phyloP scores from a whole-genome alignment of 2,329 filamentous ascomycete species.

The Ilyonectria robusta region DNA sequence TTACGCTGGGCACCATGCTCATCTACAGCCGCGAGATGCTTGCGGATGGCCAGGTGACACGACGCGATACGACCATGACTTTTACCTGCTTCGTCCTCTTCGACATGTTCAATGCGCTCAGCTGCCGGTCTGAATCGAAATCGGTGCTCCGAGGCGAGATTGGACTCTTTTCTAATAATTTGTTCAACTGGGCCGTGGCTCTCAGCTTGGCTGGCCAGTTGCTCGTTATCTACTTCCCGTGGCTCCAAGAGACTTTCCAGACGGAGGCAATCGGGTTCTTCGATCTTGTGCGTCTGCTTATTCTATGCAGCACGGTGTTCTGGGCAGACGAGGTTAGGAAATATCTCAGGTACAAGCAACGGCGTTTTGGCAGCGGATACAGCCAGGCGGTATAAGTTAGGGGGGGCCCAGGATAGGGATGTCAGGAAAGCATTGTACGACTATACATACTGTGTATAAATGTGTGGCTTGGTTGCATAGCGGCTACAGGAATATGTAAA shows the following conservation, averaged over 20 bases:
- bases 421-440: conserved; percentile 29
- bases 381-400: conserved; percentile 72
- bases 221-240: conserved; percentile 94
- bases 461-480: conserved; percentile 37
- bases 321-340: conserved; percentile 95
- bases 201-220: conserved; percentile 88
- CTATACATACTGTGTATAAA: conserved; percentile 33
- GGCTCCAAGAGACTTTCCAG: conserved; percentile 94
- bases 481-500: conserved; percentile 9
- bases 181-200: conserved; percentile 97
- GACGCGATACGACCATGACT: conserved; percentile 98
- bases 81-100: conserved; percentile 99
- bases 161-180: conserved; percentile 85
- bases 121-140: conserved; percentile 92
- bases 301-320: conserved; percentile 90
- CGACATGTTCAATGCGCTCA: conserved; percentile 99
- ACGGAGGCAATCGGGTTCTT: conserved; percentile 84
- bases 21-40: conserved; percentile 95
- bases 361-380: conserved; percentile 72
- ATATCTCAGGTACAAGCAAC: conserved; percentile 75
- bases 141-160: conserved; percentile 90
- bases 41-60: conserved; percentile 84
- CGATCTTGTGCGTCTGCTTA: conserved; percentile 81
- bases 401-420: conserved; percentile 7
- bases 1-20: conserved; percentile 92